phyloP scores from a whole-genome alignment of 148 eudicot species.

The Camellia lanceoleosa region DNA sequence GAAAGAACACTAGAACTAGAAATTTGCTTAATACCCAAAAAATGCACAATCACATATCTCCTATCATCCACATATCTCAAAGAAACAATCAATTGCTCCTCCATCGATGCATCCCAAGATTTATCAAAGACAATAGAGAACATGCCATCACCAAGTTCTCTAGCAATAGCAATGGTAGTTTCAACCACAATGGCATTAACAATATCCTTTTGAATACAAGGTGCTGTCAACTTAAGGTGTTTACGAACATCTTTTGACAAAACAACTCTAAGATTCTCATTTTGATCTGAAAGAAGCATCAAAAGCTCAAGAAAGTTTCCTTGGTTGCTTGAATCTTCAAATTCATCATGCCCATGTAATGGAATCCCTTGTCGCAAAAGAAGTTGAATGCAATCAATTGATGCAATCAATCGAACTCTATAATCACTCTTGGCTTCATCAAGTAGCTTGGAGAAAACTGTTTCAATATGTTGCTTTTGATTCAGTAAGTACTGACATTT shows the following conservation, averaged over 20 bases:
- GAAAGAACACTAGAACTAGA: not conserved
- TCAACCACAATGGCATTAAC: slow-evolving; percentile 1
- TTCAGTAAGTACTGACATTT: not conserved
- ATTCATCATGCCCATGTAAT: not conserved
- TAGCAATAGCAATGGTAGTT: slow-evolving; percentile 7
- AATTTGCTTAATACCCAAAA: slow-evolving; percentile 18
- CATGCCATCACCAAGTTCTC: slow-evolving; percentile 8
- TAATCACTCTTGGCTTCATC: slow-evolving; percentile 2
- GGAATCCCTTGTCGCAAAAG: slow-evolving; percentile 7
- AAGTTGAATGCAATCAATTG: slow-evolving; percentile 12
- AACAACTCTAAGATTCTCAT: slow-evolving; percentile 1
- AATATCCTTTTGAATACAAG: slow-evolving; percentile 2
- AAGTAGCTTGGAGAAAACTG: not conserved
- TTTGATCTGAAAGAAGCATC: slow-evolving; percentile 3
- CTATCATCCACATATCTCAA: slow-evolving; percentile 5
- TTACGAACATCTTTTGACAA: not conserved
- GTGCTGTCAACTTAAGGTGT: not conserved
- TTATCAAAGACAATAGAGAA: slow-evolving; percentile 18
- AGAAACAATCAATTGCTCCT: slow-evolving; percentile 17
- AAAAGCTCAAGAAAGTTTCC: slow-evolving; percentile 6
- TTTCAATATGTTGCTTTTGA: not conserved
- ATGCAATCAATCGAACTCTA: not conserved
- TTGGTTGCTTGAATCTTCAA: not conserved
- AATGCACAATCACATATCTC: slow-evolving; percentile 7
- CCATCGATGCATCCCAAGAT: not conserved